Conservation (phyloP, 225 moss, liverwort and hornwort genomes). For the Sphagnum tenellum region DNA sequence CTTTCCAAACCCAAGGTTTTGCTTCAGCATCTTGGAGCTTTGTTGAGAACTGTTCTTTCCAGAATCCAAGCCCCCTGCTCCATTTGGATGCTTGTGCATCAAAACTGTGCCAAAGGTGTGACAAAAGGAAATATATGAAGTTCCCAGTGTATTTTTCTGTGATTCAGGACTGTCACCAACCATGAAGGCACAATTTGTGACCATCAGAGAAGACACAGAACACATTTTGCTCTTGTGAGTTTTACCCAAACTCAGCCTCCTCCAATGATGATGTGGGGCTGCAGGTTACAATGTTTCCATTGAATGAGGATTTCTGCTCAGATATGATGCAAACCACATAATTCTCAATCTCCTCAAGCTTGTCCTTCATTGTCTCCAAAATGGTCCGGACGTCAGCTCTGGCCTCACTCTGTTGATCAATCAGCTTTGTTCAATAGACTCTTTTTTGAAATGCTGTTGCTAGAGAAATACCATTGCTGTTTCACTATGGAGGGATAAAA, state of each 20-base stretch:
- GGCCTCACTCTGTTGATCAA: conserved; percentile 8
- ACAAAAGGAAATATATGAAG: too few species aligned
- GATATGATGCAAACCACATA: conserved; percentile 7
- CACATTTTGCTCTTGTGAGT: neutral
- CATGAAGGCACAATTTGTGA: too few species aligned
- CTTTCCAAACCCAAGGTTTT: too few species aligned
- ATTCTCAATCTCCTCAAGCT: conserved; percentile 12
- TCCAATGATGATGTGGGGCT: neutral
- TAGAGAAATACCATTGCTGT: too few species aligned
- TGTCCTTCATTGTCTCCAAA: conserved; percentile 7
- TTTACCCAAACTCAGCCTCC: neutral
- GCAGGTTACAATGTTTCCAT: neutral
- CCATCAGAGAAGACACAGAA: neutral
- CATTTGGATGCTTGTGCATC: too few species aligned
- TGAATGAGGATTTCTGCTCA: neutral
- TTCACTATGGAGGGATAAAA: too few species aligned
- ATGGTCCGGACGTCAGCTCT: conserved; percentile 7
- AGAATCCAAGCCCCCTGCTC: too few species aligned
- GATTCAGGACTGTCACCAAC: too few species aligned
- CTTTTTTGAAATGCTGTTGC: neutral
- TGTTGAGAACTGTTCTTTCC: too few species aligned
- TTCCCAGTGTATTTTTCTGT: too few species aligned
- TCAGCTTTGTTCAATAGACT: neutral
- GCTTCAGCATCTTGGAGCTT: too few species aligned
- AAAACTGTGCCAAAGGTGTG: too few species aligned